A percentile compares a stretch with the other conserved stretches of the same genome.
Conservation (phyloP, 805 yeast genomes). For the Sugiyamaella chiloensis region DNA sequence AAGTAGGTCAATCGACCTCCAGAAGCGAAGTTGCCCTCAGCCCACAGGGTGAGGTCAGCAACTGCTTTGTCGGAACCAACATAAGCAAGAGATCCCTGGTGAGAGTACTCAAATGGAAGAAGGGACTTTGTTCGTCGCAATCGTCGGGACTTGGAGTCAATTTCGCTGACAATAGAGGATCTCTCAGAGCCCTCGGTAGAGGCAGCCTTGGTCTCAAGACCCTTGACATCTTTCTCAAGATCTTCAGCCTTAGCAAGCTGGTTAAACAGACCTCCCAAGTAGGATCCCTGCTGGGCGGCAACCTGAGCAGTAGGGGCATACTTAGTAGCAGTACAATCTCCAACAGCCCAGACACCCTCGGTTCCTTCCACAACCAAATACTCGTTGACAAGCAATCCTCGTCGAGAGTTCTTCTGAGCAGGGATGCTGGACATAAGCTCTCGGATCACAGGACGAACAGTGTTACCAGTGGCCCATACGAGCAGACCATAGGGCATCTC, state of each 20-base stretch:
- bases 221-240: conserved; percentile 37
- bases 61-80: conserved; percentile 89
- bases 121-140: conserved; percentile 36
- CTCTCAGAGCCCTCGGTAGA: conserved; percentile 33
- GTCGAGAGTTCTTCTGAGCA: conserved; percentile 73
- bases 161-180: conserved; percentile 41
- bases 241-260: conserved; percentile 40
- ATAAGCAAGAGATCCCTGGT: conserved; percentile 92
- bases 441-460: conserved; percentile 72
- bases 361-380: conserved; percentile 80
- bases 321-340: conserved; percentile 89
- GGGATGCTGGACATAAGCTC: conserved; percentile 66
- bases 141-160: conserved; percentile 43
- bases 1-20: conserved; percentile 86
- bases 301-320: conserved; percentile 97
- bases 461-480: conserved; percentile 98
- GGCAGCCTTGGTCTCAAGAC: conserved; percentile 36
- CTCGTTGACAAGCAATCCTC: conserved; percentile 86
- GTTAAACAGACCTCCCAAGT: conserved; percentile 68
- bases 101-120: conserved; percentile 70
- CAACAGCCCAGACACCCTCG: conserved; percentile 79
- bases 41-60: conserved; percentile 70
- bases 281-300: conserved; percentile 90
- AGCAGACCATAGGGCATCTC: conserved; percentile 86
- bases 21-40: conserved; percentile 72